Base-by-base conservation (phyloP, 192 early-diverging fungal genomes). In the Entrophospora sp. region DNA sequence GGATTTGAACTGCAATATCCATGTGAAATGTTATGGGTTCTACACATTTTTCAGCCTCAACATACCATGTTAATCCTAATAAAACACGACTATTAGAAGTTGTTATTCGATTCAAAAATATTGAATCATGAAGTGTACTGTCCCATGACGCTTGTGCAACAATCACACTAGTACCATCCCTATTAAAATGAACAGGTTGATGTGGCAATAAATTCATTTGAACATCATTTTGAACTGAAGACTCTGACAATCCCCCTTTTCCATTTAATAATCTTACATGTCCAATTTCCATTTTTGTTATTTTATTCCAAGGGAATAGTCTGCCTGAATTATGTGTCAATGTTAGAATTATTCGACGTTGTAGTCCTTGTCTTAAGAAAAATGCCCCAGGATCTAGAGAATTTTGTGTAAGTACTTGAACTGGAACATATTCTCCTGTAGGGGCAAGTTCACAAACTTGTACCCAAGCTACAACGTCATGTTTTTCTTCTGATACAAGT, bases 281-380 rank as follows among this genome's bases (percentile, higher is more conserved):
- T 5, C 85, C 74, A 66, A 83, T 55, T 30, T 64, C 20, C 58
- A 81, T 76, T 14, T 67, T 76, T 9, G 69, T 61, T 1, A 85
- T 62, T 24, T 61, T 69, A 18, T 42, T 63, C 75, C 87, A 86
- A 25, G 43, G 69, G 48, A 92, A 77, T 32, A 88, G 85, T 3
- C 68, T 66, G 52, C 87, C 87, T 61, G 85, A 80, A 24, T 80
- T 82, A 67, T 92, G 90, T 0, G 77, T 79, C n/a, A 92, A 37
- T 0, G 75, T 75, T 42, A 90, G 52, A 32, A 78, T 61, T 38
- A 92, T 75, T 10, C 89, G 85, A 4, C 87, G 76, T 71, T 90
- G 88, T 20, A 92, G 53, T 8, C 90, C 90, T 74, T 92, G 90
- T 57, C 83, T 79, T 57, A 92, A 71, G 20, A 77, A 46, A 67